Conservation (phyloP, 345 rosid species). For the Syzygium aqueum region DNA sequence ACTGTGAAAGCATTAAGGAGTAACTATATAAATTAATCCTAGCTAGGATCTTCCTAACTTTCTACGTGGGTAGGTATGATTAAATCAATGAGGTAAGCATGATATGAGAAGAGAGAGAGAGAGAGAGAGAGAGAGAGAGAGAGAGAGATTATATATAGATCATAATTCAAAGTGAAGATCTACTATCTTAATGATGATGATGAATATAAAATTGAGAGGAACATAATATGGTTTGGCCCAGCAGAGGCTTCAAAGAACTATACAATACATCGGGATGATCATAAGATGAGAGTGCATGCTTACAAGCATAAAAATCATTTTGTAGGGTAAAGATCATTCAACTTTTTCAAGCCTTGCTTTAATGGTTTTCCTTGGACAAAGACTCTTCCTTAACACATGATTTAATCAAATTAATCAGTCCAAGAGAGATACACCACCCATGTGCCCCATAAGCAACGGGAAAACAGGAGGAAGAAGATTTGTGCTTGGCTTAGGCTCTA, state of each 20-base stretch:
- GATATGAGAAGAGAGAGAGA: too few relatives aligned
- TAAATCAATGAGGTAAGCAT: not conserved
- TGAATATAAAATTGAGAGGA: not conserved
- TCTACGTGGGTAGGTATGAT: not conserved
- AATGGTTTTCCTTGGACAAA: not conserved
- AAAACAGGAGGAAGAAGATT: not conserved
- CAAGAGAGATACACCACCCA: conserved; percentile 7
- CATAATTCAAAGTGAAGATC: not conserved
- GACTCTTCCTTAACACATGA: not conserved
- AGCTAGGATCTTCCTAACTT: not conserved
- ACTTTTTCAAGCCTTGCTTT: not conserved
- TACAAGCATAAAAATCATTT: conserved; percentile 17
- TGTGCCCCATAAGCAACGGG: not conserved
- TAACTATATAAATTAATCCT: not conserved
- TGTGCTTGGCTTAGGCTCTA: not conserved
- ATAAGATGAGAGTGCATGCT: conserved; percentile 4
- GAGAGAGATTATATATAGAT: not conserved
- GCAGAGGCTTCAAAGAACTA: not conserved
- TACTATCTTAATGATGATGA: not conserved
- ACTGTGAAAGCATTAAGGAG: not conserved
- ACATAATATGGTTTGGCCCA: not conserved
- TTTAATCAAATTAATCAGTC: conserved; percentile 1
- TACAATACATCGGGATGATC: not conserved
- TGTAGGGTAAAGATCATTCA: conserved; percentile 20
- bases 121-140: not conserved